These are phyloP conservation scores for Diaporthe australafricana DNA, from an alignment of 2,329 filamentous ascomycete genomes.

Conservation along the genomic window DNA sequence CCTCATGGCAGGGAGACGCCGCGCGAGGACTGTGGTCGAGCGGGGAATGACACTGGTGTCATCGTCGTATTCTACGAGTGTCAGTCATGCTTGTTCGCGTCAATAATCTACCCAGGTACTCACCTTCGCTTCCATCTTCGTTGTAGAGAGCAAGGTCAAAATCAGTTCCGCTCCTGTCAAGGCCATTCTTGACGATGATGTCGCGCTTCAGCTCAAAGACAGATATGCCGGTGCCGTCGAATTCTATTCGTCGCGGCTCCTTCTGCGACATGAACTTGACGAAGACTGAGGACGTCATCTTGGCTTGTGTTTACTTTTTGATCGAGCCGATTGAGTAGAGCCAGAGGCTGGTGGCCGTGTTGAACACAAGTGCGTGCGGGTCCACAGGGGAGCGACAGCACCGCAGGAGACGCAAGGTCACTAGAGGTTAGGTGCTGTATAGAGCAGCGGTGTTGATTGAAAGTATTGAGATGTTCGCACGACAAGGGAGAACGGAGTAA, in stretches of 20 bases:
- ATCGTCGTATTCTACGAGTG: conserved; percentile 85
- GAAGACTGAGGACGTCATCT: conserved; percentile 96
- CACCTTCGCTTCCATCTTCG: conserved; percentile 91
- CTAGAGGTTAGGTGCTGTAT: conserved; percentile 37
- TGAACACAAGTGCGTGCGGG: conserved; percentile 23
- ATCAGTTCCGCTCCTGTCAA: conserved; percentile 90
- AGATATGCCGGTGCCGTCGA: conserved; percentile 97
- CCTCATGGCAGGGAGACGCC: conserved; percentile 84
- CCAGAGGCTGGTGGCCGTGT: conserved; percentile 21
- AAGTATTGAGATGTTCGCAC: conserved; percentile 24
- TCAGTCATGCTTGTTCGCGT: not conserved
- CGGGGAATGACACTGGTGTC: conserved; percentile 97
- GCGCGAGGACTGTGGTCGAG: conserved; percentile 92
- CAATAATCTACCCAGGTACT: conserved; percentile 48
- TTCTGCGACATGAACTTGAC: conserved; percentile 99
- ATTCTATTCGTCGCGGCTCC: conserved; percentile 92
- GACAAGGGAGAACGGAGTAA: conserved; percentile 25
- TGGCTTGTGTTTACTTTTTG: conserved; percentile 48
- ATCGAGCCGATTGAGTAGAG: conserved; percentile 1
- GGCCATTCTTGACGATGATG: conserved; percentile 92
- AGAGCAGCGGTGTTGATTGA: conserved; percentile 36
- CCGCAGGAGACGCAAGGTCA: conserved; percentile 25
- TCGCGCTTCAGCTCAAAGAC: conserved; percentile 99
- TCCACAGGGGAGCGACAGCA: conserved; percentile 19
- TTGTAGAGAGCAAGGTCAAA: conserved; percentile 96